A percentile compares a stretch with the other conserved stretches of the same genome.
phyloP scores from a whole-genome alignment of 1,139 yeast genomes.

The Yamadazyma mexicana region DNA sequence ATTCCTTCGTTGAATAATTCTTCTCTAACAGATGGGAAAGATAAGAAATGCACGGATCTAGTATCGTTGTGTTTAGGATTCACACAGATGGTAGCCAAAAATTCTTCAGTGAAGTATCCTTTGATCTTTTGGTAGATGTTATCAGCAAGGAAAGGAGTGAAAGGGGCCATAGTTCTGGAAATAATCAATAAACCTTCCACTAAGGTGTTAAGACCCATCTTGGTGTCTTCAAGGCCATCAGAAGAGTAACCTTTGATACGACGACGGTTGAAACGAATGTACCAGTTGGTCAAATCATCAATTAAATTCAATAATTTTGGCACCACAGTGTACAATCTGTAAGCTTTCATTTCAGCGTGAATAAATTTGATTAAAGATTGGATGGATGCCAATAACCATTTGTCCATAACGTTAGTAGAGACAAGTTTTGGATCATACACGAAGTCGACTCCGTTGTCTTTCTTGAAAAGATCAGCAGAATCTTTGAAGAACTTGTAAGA shows the following conservation, averaged over 20 bases:
- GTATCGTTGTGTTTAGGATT: constrained; percentile 51
- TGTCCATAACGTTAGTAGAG: constrained; percentile 92
- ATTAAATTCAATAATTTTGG: constrained; percentile 85
- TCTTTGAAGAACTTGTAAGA: constrained; percentile 95
- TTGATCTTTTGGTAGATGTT: constrained; percentile 78
- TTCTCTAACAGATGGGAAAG: constrained; percentile 82
- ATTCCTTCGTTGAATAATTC: constrained; percentile 78
- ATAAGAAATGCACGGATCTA: constrained; percentile 89
- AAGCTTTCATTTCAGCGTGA: constrained; percentile 85
- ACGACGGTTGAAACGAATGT: constrained; percentile 96
- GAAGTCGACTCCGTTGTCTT: constrained; percentile 71
- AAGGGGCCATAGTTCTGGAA: constrained; percentile 97
- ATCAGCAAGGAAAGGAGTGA: constrained; percentile 95
- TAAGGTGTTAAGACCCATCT: constrained; percentile 83
- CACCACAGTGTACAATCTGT: constrained; percentile 93
- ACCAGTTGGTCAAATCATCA: constrained; percentile 98
- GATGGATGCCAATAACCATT: constrained; percentile 92
- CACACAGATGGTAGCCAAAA: constrained; percentile 43
- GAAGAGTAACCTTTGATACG: constrained; percentile 87
- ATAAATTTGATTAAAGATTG: constrained; percentile 86
- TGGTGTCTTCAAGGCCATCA: constrained; percentile 79
- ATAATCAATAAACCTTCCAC: constrained; percentile 87
- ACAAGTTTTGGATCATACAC: constrained; percentile 61
- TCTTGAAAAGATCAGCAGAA: constrained; percentile 81
- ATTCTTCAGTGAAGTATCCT: constrained; percentile 56